Evolutionary conservation across 2,329 filamentous ascomycete genomes (phyloP).

Genomic region (Acrodontium crateriforme): DNA sequence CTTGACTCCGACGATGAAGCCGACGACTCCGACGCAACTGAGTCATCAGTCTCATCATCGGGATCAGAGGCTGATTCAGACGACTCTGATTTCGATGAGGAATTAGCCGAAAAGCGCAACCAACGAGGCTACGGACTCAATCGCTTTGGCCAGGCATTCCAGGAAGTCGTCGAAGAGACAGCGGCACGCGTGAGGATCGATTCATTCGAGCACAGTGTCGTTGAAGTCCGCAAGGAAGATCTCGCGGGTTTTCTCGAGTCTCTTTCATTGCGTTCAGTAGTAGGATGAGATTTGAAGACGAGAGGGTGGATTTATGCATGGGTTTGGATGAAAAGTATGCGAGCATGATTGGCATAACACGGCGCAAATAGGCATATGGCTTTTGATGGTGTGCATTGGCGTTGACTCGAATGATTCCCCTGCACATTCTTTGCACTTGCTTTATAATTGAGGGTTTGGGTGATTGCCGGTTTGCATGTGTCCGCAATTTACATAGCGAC

Average conservation of each 20-base stretch:
- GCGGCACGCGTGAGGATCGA: slow-evolving; percentile 82
- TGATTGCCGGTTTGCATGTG: too few species aligned
- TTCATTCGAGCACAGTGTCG: slow-evolving; percentile 93
- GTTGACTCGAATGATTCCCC: too few species aligned
- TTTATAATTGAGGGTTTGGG: too few species aligned
- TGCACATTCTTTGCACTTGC: too few species aligned
- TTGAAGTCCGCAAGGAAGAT: slow-evolving; percentile 96
- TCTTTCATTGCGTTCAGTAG: slow-evolving; percentile 80
- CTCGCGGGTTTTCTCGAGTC: slow-evolving; percentile 79
- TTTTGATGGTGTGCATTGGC: too few species aligned
- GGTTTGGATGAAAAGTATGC: too few species aligned
- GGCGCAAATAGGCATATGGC: too few species aligned
- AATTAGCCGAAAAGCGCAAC: slow-evolving; percentile 16
- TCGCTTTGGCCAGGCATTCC: slow-evolving; percentile 86
- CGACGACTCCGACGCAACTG: slow-evolving; percentile 28
- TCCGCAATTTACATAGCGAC: too few species aligned
- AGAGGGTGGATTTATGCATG: not conserved
- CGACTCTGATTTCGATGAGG: slow-evolving; percentile 20
- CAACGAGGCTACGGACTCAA: slow-evolving; percentile 63
- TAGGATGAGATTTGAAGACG: slow-evolving; percentile 30
- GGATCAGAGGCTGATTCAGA: slow-evolving; percentile 30
- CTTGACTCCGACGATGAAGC: slow-evolving; percentile 33
- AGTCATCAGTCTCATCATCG: slow-evolving; percentile 28
- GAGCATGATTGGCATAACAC: too few species aligned
- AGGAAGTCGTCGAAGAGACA: slow-evolving; percentile 86